Conservation (phyloP, 768 basidiomycete species). For the Suillus clintonianus region DNA sequence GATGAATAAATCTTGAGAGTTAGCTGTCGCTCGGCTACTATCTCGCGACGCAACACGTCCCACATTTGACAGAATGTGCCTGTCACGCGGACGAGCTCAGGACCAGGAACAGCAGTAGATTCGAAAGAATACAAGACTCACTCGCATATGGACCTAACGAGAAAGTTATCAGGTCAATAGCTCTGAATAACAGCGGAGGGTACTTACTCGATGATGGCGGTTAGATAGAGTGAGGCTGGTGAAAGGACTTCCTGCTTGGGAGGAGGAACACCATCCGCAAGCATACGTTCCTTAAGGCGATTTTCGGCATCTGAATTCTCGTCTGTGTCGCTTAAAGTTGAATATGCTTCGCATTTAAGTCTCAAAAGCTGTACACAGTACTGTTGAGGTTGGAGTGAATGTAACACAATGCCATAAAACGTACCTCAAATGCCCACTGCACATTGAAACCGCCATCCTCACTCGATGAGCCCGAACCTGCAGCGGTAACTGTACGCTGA, state of each 20-base stretch:
- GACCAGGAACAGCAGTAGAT: slow-evolving; percentile 6
- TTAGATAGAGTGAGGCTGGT: slow-evolving; percentile 87
- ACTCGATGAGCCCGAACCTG: slow-evolving; percentile 25
- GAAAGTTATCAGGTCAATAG: slow-evolving; percentile 28
- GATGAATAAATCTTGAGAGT: slow-evolving; percentile 78
- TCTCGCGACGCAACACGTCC: slow-evolving; percentile 85
- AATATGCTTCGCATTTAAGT: slow-evolving; percentile 88
- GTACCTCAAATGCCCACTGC: slow-evolving; percentile 76
- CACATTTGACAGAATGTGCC: slow-evolving; percentile 83
- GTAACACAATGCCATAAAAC: slow-evolving; percentile 8
- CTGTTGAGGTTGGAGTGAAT: neutral
- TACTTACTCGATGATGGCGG: slow-evolving; percentile 90
- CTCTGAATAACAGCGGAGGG: slow-evolving; percentile 15
- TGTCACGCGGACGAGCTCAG: slow-evolving; percentile 30
- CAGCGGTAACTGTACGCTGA: slow-evolving; percentile 60
- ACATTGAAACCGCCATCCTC: slow-evolving; percentile 68
- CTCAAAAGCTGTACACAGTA: slow-evolving; percentile 59
- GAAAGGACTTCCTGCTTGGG: slow-evolving; percentile 59
- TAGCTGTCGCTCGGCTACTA: slow-evolving; percentile 75
- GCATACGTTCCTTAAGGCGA: slow-evolving; percentile 64
- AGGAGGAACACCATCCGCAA: slow-evolving; percentile 51
- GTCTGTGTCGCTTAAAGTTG: slow-evolving; percentile 77
- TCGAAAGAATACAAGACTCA: slow-evolving; percentile 41
- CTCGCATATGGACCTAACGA: slow-evolving; percentile 81
- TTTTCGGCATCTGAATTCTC: slow-evolving; percentile 70